Base-by-base conservation (phyloP, 257 asterid genomes). In the Henckelia pumila region DNA sequence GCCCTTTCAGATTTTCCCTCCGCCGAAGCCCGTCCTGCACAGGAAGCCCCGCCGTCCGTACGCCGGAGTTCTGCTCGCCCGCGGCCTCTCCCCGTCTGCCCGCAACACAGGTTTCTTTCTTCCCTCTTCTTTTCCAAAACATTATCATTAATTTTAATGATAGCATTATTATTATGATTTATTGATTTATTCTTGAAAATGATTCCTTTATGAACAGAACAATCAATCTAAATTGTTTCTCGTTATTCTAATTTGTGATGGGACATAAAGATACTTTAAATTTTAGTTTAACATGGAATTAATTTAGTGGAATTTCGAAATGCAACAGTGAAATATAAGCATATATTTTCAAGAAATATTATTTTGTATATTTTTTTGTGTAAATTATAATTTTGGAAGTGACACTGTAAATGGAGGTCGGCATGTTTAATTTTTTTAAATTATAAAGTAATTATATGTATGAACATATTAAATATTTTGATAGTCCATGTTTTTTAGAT, bases 41-140 rank as follows among this genome's bases (percentile, higher is more conserved):
- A 11, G 50, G 50, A 40, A 40, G 50, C 35, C 60, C 77, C 59
- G 82, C 83, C 64, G 52, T 63, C 70, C 83, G 79, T 58, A 82
- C 91, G 49, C 97, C 98, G 68, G 91, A 80, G 0, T 84, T 82
- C 20, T 66, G 68, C 9, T 81, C 98, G 29, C 96, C 98, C 88
- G 77, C 75, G 33, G 76, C 77, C 3, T 89, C 98, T 55, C 98
- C 96, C 11, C 50, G 56, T 66, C 83, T 88, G 71, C 83, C 33
- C 69, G 75, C 52, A 11, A 70, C 67, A 3, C 82, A 86, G 96
- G 98, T 92, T 70, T 26, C 40, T 5, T 17, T 66, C n/a, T 11
- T 11, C 29, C 22, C 5, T 19, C 7, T 47, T 60, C 5, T 26
- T 62, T 13, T 2, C 19, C 2, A 8, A 35, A 23, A 8, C 19